Percentiles rank a stretch among this genome's conserved stretches.
These are phyloP conservation scores for Dothidotthia symphoricarpi DNA, from an alignment of 2,329 filamentous ascomycete genomes.

Conservation along the genomic window DNA sequence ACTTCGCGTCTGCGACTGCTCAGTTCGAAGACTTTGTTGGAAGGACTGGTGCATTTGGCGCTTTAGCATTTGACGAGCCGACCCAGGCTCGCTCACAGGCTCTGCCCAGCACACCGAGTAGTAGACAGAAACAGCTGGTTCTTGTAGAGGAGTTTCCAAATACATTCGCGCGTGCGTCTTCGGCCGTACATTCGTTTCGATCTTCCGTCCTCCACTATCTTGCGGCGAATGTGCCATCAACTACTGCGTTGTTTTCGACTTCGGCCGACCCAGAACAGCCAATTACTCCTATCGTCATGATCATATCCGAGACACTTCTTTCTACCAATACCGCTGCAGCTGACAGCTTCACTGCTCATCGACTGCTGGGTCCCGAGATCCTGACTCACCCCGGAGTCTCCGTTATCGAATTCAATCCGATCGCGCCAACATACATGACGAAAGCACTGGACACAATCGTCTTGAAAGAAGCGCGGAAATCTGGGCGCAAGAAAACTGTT, in stretches of 20 bases:
- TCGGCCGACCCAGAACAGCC: constrained; percentile 21
- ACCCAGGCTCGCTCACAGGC: constrained; percentile 11
- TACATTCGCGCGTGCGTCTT: constrained; percentile 48
- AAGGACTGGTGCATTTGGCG: constrained; percentile 75
- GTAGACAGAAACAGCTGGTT: constrained; percentile 43
- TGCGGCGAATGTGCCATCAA: constrained; percentile 61
- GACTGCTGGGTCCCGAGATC: constrained; percentile 82
- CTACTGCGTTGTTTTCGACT: constrained; percentile 46
- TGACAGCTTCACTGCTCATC: constrained; percentile 90
- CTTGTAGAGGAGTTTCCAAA: constrained; percentile 54
- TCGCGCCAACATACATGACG: constrained; percentile 79
- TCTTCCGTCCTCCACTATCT: constrained; percentile 73
- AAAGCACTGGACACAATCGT: constrained; percentile 82
- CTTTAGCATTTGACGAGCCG: constrained; percentile 55
- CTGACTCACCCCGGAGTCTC: constrained; percentile 74
- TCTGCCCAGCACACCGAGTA: constrained; percentile 10
- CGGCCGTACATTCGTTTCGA: constrained; percentile 58
- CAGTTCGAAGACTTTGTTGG: constrained; percentile 93
- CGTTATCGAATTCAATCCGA: constrained; percentile 87
- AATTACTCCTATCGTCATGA: constrained; percentile 69
- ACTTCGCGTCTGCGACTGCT: constrained; percentile 67
- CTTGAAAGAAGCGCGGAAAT: constrained; percentile 78
- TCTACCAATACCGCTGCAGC: constrained; percentile 80
- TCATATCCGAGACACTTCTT: constrained; percentile 86
- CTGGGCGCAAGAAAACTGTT: constrained; percentile 71